These are phyloP conservation scores for Sugiyamaella americana DNA, from an alignment of 805 yeast species.

Conservation along the genomic window DNA sequence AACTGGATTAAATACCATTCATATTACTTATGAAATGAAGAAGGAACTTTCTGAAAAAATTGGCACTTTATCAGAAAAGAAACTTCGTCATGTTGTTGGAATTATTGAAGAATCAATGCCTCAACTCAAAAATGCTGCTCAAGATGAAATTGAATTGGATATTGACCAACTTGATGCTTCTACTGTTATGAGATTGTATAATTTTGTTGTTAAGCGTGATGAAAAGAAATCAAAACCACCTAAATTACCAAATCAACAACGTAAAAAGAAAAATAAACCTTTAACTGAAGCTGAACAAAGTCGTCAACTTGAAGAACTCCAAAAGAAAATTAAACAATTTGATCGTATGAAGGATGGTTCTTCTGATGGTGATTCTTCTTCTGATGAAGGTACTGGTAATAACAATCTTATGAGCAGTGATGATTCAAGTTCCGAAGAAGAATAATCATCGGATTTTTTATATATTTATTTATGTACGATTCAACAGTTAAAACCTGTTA, in stretches of 20 bases:
- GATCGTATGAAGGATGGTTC: slow-evolving; percentile 34
- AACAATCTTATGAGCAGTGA: slow-evolving; percentile 20
- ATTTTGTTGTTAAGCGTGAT: slow-evolving; percentile 60
- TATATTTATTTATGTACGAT: background rate
- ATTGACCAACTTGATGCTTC: slow-evolving; percentile 85
- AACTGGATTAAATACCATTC: slow-evolving; percentile 24
- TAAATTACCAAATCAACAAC: slow-evolving; percentile 14
- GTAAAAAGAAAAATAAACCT: slow-evolving; percentile 48
- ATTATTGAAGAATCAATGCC: slow-evolving; percentile 77
- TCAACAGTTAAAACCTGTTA: background rate
- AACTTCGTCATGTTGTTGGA: slow-evolving; percentile 73
- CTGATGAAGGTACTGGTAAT: slow-evolving; percentile 18
- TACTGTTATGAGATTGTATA: slow-evolving; percentile 77
- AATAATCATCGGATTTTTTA: slow-evolving; percentile 18
- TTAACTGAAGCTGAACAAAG: slow-evolving; percentile 61
- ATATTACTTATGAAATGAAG: slow-evolving; percentile 92
- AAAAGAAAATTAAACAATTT: slow-evolving; percentile 68
- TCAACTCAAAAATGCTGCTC: slow-evolving; percentile 48
- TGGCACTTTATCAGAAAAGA: slow-evolving; percentile 64
- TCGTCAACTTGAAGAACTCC: slow-evolving; percentile 62
- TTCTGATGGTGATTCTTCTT: slow-evolving; percentile 23
- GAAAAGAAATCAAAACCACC: slow-evolving; percentile 18
- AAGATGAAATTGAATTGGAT: slow-evolving; percentile 94
- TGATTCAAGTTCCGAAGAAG: slow-evolving; percentile 33
- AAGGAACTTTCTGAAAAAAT: slow-evolving; percentile 85